Base-by-base conservation (phyloP, 192 early-diverging fungal species). In the Chytriomyces sp. region DNA sequence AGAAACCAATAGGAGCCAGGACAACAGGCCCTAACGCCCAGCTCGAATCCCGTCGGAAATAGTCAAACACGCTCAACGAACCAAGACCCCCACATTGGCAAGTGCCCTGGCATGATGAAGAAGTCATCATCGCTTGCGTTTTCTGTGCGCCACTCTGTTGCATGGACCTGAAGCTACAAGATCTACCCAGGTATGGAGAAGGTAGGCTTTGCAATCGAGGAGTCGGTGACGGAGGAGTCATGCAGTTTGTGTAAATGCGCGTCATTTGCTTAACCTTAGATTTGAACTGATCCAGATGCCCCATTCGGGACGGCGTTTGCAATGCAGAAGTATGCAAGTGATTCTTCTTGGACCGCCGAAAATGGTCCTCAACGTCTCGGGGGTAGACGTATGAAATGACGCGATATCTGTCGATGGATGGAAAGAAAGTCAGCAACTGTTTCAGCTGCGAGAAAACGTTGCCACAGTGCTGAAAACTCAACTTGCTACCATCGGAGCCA, bases 361-460 rank as follows among this genome's bases (percentile, higher is more conserved):
- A 61, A 36, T 61, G 33, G 33, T 22, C 22, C 17, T 22, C 7
- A 7, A 61, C 59, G 33, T 61, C 59, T 61, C 19, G 2, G 12
- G 59, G 59, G 59, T 36, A 61, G 25, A 61, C 32, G 33, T 61
- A 61, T 14, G 12, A n/a, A 25, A 61, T 61, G 22, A 61, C 59
- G 22, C 59, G 30, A 28, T n/a, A 58, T 26, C 56, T n/a, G 56
- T n/a, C n/a, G n/a, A n/a, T n/a, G n/a, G n/a, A n/a, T n/a, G n/a
- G n/a, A n/a, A n/a, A n/a, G n/a, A n/a, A n/a, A n/a, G n/a, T n/a
- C n/a, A n/a, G n/a, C n/a, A n/a, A n/a, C n/a, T n/a, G n/a, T n/a
- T n/a, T n/a, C n/a, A n/a, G n/a, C n/a, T n/a, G n/a, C n/a, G n/a
- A n/a, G n/a, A n/a, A n/a, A n/a, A n/a, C n/a, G n/a, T n/a, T n/a